Percentiles rank a stretch among this genome's conserved stretches.
Evolutionary conservation across 2,329 filamentous ascomycete species (phyloP).

Genomic region (Triangularia setosa): DNA sequence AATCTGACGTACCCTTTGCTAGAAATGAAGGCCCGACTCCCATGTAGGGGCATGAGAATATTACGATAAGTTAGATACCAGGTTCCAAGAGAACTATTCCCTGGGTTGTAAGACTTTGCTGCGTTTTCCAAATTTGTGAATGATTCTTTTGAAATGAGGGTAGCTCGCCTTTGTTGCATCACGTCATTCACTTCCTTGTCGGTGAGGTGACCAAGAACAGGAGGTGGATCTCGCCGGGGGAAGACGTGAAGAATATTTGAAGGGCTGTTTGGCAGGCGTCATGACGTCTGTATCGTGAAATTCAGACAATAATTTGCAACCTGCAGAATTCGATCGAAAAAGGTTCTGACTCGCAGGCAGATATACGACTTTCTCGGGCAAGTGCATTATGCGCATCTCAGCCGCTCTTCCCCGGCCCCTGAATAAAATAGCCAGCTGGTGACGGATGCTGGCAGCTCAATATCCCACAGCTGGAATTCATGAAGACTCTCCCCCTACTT

Average conservation of each 20-base stretch:
- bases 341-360: not conserved
- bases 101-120: not conserved
- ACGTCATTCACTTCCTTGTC: not conserved
- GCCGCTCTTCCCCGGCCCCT: not conserved
- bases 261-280: not conserved
- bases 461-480: too few relatives aligned
- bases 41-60: not conserved
- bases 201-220: not conserved
- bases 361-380: not conserved
- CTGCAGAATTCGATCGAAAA: not conserved
- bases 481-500: too few relatives aligned
- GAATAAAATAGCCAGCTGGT: not conserved
- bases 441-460: not conserved
- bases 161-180: not conserved
- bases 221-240: not conserved
- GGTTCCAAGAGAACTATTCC: not conserved
- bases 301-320: not conserved
- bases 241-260: not conserved
- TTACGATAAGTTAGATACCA: not conserved
- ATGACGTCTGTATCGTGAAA: not conserved
- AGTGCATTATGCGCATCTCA: not conserved
- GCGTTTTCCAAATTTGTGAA: not conserved
- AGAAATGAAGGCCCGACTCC: not conserved
- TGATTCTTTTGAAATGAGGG: not conserved
- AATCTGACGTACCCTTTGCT: not conserved